Evolutionary conservation across 257 asterid species (phyloP), one percentile per base, ranked within the genome.

Genomic region (Plectranthus barbatus): DNA sequence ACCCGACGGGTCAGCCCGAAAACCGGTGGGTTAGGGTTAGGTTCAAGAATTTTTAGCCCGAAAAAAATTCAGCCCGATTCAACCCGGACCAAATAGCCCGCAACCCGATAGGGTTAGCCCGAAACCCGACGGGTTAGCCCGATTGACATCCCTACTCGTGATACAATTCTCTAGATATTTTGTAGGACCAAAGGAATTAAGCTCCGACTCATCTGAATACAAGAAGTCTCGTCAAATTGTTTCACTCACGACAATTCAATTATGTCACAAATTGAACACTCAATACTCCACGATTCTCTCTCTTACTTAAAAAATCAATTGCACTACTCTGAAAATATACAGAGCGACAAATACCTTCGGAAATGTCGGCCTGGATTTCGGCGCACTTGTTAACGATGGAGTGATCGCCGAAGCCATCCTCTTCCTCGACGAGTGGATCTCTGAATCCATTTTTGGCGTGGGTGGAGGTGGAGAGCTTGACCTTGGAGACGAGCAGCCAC

Each of bases 331-430:
- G n/a, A n/a, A n/a, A n/a, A 23, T 23, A 23, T 23, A 23, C 29
- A 23, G 29, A 23, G 4, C 29, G 29, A 23, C 4, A 23, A 23
- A 23, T 63, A 83, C 90, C 90, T 83, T 83, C 86, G 44, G 86
- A 78, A 14, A 83, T 83, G 69, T 86, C 90, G 61, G 71, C 37
- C 50, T 83, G 90, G 56, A 83, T 83, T 5, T 83, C 90, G 15
- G 86, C 84, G 61, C 90, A 83, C 76, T 78, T 83, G 1, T 47
- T 67, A 33, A 83, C 81, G 67, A 80, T 72, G 36, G 71, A 66
- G 39, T 72, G 77, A 21, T 76, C 90, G 64, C 49, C 62, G 26
- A 49, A 55, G 70, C 87, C 91, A 20, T 84, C 91, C 51, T 84
- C 91, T 31, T 84, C 91, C 69, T 79, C 84, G 56, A 84, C 66